Percentiles rank a stretch among this genome's conserved stretches.
Evolutionary conservation across 768 basidiomycete genomes (phyloP).

Genomic region (Mycena olivaceomarginata): DNA sequence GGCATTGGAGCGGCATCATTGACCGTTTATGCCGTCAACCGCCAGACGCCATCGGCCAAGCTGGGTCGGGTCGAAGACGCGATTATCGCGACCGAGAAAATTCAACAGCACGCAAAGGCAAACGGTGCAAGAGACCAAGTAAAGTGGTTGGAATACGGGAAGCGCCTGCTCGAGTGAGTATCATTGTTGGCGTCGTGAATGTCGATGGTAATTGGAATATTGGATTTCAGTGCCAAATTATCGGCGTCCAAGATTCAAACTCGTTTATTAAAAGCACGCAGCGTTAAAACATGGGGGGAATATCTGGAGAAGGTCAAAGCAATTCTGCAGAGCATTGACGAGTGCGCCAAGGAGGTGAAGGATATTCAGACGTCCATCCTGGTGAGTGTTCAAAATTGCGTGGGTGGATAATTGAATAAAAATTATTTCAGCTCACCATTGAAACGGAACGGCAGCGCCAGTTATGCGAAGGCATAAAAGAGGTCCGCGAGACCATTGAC

Average conservation of each 20-base stretch:
- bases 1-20: too few relatives aligned
- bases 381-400: conserved; percentile 2
- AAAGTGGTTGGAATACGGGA: too few relatives aligned
- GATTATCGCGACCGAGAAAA: too few relatives aligned
- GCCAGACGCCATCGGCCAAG: too few relatives aligned
- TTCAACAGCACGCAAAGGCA: too few relatives aligned
- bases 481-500: background rate
- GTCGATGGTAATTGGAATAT: too few relatives aligned
- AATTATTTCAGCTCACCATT: conserved; percentile 3
- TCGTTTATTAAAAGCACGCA: background rate
- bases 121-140: too few relatives aligned
- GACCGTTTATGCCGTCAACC: too few relatives aligned
- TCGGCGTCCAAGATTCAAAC: conserved; percentile 6
- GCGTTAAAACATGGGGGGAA: background rate
- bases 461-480: background rate
- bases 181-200: too few relatives aligned
- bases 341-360: conserved; percentile 19
- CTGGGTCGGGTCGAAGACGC: too few relatives aligned
- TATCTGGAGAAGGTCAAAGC: background rate
- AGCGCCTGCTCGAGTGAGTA: too few relatives aligned
- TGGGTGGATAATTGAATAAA: background rate
- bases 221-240: background rate
- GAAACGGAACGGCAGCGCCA: background rate
- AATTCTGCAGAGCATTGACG: background rate
- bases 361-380: conserved; percentile 7